These are phyloP conservation scores for Quercus tomentella DNA, from an alignment of 331 rosid genomes.

Conservation along the genomic window DNA sequence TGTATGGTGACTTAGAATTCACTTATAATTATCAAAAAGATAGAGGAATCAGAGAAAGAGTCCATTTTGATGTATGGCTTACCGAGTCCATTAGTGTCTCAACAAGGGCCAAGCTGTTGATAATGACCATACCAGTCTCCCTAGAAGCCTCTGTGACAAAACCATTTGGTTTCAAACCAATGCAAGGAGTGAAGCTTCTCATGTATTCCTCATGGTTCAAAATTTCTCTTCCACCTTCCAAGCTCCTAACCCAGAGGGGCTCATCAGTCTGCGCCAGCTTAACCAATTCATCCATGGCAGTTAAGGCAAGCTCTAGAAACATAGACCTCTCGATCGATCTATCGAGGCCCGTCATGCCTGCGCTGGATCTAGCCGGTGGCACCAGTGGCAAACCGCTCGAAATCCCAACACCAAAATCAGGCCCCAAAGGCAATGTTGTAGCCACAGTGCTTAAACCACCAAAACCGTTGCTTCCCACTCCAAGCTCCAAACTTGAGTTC, in stretches of 20 bases:
- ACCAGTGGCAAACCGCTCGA: constrained; percentile 42
- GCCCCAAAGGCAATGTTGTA: constrained; percentile 61
- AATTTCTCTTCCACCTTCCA: constrained; percentile 69
- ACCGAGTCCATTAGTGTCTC: constrained; percentile 96
- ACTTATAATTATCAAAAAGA: not conserved
- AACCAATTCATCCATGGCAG: constrained; percentile 91
- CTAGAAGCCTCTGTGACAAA: constrained; percentile 81
- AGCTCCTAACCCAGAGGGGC: constrained; percentile 75
- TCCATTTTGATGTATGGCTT: not conserved
- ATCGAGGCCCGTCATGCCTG: constrained; percentile 28
- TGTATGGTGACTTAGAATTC: not conserved
- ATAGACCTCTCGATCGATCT: constrained; percentile 74
- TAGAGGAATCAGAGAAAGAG: not conserved
- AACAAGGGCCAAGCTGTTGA: constrained; percentile 85
- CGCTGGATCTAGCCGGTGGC: constrained; percentile 20
- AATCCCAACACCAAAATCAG: constrained; percentile 56
- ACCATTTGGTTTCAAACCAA: constrained; percentile 76
- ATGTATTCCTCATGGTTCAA: constrained; percentile 73
- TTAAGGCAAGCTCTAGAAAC: constrained; percentile 84
- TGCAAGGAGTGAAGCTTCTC: constrained; percentile 66
- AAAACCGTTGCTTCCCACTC: constrained; percentile 84
- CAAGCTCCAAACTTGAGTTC: constrained; percentile 79
- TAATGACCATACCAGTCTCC: constrained; percentile 84
- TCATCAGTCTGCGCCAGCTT: constrained; percentile 79
- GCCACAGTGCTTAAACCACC: constrained; percentile 47